Conservation (phyloP, 805 yeast species). For the Wickerhamomyces rabaulensis region DNA sequence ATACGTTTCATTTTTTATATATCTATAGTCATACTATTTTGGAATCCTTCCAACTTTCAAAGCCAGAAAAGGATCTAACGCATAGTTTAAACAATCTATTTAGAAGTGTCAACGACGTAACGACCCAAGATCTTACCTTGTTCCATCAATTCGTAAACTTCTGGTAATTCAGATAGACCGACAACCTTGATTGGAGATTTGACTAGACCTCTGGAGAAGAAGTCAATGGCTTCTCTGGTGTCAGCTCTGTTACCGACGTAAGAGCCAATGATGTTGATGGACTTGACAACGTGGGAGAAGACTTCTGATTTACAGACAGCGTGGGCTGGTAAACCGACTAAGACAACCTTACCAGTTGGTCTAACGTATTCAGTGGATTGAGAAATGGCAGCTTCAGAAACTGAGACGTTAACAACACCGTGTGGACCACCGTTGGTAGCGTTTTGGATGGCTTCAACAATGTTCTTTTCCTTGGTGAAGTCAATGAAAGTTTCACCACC, state of each 20-base stretch:
- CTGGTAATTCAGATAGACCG: constrained; percentile 67
- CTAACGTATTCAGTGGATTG: constrained; percentile 50
- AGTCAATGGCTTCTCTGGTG: constrained; percentile 74
- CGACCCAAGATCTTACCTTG: constrained; percentile 83
- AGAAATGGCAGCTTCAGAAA: constrained; percentile 47
- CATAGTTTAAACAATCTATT: constrained; percentile 28
- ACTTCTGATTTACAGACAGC: constrained; percentile 49
- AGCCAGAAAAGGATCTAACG: neutral
- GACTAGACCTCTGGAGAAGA: constrained; percentile 67
- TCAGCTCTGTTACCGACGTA: constrained; percentile 89
- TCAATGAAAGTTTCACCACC: constrained; percentile 68
- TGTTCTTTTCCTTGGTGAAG: constrained; percentile 46
- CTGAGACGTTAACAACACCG: constrained; percentile 39
- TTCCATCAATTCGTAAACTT: constrained; percentile 73
- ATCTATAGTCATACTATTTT: too few species aligned
- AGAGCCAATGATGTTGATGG: constrained; percentile 60
- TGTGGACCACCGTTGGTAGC: constrained; percentile 66
- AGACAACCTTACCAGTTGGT: constrained; percentile 54
- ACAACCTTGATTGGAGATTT: constrained; percentile 70
- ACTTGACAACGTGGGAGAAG: constrained; percentile 49
- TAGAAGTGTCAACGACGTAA: constrained; percentile 73
- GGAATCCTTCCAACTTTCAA: neutral
- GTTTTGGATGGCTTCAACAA: constrained; percentile 40
- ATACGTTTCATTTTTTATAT: neutral
- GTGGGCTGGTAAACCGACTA: constrained; percentile 60